phyloP scores from a whole-genome alignment of 2,329 filamentous ascomycete genomes.

The Talaromyces sp. region DNA sequence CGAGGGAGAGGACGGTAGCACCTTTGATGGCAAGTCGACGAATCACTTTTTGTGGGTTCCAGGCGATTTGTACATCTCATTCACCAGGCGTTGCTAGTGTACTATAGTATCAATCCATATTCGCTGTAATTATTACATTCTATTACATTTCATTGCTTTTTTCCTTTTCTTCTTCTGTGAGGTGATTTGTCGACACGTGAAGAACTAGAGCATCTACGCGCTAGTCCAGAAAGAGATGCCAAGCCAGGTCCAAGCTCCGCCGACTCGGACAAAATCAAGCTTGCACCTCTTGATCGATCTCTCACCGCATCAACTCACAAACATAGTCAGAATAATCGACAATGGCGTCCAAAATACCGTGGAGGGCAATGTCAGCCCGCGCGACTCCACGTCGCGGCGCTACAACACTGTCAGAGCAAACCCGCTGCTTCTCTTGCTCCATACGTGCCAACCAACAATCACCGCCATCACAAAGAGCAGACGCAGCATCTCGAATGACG shows the following conservation, averaged over 20 bases:
- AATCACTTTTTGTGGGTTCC: conserved; percentile 37
- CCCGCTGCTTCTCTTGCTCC: conserved; percentile 52
- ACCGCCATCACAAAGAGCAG: conserved; percentile 30
- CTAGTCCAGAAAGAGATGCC: not conserved
- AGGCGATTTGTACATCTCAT: conserved; percentile 22
- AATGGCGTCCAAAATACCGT: conserved; percentile 36
- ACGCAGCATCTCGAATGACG: conserved; percentile 59
- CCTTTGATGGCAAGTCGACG: conserved; percentile 30
- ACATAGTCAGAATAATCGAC: not conserved
- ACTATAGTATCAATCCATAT: not conserved
- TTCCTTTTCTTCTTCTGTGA: not conserved
- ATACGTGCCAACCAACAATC: conserved; percentile 35
- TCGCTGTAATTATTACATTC: too few species aligned
- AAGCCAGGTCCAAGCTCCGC: conserved; percentile 10
- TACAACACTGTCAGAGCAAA: conserved; percentile 30
- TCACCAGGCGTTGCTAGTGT: conserved; percentile 17
- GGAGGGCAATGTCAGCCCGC: conserved; percentile 36
- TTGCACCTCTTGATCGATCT: not conserved
- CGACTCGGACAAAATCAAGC: not conserved
- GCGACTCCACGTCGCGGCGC: conserved; percentile 28
- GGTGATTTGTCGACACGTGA: not conserved
- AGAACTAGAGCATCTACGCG: not conserved
- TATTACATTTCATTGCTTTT: too few species aligned
- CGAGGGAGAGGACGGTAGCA: conserved; percentile 31
- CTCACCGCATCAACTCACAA: not conserved